These are phyloP conservation scores for Filobasidium wieringae DNA, from an alignment of 768 basidiomycete genomes.

Conservation along the genomic window DNA sequence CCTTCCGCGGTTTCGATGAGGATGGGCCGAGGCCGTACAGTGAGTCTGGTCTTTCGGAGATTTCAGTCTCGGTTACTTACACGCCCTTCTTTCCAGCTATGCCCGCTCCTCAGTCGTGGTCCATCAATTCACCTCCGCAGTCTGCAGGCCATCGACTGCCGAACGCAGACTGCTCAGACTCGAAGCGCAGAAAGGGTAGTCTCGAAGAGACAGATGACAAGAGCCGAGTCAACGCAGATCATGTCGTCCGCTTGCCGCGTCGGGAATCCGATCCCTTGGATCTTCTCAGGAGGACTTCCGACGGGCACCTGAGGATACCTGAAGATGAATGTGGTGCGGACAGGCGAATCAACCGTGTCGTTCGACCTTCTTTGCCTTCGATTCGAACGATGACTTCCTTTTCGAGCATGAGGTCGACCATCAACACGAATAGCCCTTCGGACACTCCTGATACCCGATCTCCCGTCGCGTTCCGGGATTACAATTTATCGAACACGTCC, in stretches of 20 bases:
- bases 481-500: too few species aligned
- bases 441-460: too few species aligned
- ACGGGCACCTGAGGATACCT: not conserved
- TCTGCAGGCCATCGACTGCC: not conserved
- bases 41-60: not conserved
- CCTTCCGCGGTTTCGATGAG: not conserved
- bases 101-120: not conserved
- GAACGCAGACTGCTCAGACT: not conserved
- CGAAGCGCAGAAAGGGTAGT: not conserved
- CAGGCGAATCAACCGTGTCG: not conserved
- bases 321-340: not conserved
- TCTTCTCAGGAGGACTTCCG: not conserved
- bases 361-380: not conserved
- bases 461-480: too few species aligned
- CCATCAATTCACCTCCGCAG: not conserved
- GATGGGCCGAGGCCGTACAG: not conserved
- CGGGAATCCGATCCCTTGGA: not conserved
- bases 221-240: not conserved
- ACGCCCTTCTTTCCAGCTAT: not conserved
- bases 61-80: too few species aligned
- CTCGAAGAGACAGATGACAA: not conserved
- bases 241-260: not conserved
- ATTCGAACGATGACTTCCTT: not conserved
- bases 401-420: not conserved
- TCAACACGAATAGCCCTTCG: not conserved